phyloP scores from a whole-genome alignment of 2,329 filamentous ascomycete genomes.

The Fusarium sublunatum region DNA sequence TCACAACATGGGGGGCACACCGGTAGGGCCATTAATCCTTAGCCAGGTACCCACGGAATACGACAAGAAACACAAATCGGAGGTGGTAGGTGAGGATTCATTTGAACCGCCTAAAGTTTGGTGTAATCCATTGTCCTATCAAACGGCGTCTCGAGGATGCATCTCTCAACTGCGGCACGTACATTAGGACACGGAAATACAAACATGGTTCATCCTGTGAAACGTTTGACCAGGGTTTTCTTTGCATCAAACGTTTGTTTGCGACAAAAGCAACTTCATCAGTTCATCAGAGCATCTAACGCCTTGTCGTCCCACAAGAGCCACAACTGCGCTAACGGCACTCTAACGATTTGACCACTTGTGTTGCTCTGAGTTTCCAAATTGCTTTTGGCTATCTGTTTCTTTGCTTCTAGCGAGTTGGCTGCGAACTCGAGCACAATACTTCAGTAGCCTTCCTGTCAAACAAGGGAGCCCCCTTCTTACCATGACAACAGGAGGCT shows the following conservation, averaged over 20 bases:
- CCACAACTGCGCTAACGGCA: conserved; percentile 33
- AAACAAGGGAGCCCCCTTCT: background rate
- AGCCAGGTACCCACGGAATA: conserved; percentile 35
- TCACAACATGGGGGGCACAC: conserved; percentile 36
- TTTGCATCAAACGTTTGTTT: background rate
- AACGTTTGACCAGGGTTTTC: conserved; percentile 10
- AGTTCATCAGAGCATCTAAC: background rate
- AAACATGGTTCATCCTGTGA: background rate
- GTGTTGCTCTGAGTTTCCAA: background rate
- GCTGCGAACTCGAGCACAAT: conserved; percentile 18
- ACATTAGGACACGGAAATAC: conserved; percentile 9
- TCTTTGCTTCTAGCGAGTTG: background rate
- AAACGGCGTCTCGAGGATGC: conserved; percentile 16
- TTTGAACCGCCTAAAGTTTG: conserved; percentile 14
- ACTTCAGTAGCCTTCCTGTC: background rate
- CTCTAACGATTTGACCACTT: conserved; percentile 8
- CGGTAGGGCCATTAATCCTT: conserved; percentile 22
- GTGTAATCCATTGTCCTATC: conserved; percentile 11
- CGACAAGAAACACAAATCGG: conserved; percentile 41
- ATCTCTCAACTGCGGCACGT: conserved; percentile 16
- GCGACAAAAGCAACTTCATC: conserved; percentile 28
- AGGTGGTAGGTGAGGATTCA: conserved; percentile 8
- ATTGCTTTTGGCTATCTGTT: conserved; percentile 5
- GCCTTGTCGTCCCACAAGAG: conserved; percentile 12
- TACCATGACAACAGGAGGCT: conserved; percentile 8